A percentile compares a stretch with the other conserved stretches of the same genome.
Conservation (phyloP, 108 stramenopile genomes). For the Asterionellopsis glacialis region DNA sequence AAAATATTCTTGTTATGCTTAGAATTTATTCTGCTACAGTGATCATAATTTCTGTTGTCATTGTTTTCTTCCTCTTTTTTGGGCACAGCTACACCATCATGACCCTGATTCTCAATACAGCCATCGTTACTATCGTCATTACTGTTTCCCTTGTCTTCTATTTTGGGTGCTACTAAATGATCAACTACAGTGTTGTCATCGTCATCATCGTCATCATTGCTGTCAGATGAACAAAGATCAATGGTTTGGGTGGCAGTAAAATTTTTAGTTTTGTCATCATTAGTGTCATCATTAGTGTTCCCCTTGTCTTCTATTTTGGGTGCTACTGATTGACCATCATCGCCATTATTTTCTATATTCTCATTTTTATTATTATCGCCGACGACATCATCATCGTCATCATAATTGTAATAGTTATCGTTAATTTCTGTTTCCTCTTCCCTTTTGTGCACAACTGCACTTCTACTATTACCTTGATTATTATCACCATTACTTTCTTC, state of each 20-base stretch:
- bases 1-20: too few species aligned
- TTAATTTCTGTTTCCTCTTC: not conserved
- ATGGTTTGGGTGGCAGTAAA: slow-evolving; percentile 20
- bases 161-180: not conserved
- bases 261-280: slow-evolving; percentile 29
- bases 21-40: slow-evolving; percentile 2
- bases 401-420: not conserved
- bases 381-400: slow-evolving; percentile 13
- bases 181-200: not conserved
- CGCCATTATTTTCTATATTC: not conserved
- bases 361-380: not conserved
- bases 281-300: slow-evolving; percentile 9
- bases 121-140: not conserved
- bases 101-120: not conserved
- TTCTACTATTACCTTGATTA: not conserved
- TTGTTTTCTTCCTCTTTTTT: not conserved
- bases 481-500: slow-evolving; percentile 4
- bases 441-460: not conserved
- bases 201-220: not conserved
- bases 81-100: not conserved
- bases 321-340: not conserved
- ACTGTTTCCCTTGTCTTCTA: not conserved
- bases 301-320: not conserved
- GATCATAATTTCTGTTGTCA: slow-evolving; percentile 1
- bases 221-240: slow-evolving; percentile 15